phyloP scores from a whole-genome alignment of 177 flowering plant genomes.

The Vitis hybrid region DNA sequence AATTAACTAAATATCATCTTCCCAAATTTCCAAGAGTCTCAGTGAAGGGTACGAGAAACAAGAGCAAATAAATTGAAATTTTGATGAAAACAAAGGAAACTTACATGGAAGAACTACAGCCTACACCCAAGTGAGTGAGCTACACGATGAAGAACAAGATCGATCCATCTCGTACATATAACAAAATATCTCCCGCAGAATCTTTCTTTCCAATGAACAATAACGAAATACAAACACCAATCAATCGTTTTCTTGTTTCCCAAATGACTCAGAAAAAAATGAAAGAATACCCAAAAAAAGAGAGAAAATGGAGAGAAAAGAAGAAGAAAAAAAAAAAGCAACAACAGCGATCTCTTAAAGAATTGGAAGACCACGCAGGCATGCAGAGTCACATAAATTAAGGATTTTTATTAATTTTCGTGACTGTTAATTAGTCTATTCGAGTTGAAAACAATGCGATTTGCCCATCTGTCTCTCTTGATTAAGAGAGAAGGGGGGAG shows the following conservation, averaged over 20 bases:
- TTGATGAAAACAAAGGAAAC: background rate
- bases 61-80: background rate
- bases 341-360: too few relatives aligned
- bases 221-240: conserved; percentile 21
- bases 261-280: background rate
- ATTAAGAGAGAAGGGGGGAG: too few relatives aligned
- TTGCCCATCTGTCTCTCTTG: too few relatives aligned
- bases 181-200: conserved; percentile 24
- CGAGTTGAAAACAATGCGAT: too few relatives aligned
- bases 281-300: background rate
- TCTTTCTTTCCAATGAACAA: conserved; percentile 21
- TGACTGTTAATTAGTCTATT: too few relatives aligned
- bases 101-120: background rate
- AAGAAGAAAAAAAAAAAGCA: background rate
- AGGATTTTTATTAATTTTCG: too few relatives aligned
- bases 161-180: background rate
- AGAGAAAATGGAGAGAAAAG: background rate
- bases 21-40: too few relatives aligned
- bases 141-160: conserved; percentile 4
- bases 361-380: background rate
- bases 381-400: conserved; percentile 1
- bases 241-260: conserved; percentile 24
- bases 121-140: background rate
- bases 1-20: too few relatives aligned
- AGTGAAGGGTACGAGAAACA: background rate